phyloP scores from a whole-genome alignment of 805 yeast species.

The Kuraishia floccosa region DNA sequence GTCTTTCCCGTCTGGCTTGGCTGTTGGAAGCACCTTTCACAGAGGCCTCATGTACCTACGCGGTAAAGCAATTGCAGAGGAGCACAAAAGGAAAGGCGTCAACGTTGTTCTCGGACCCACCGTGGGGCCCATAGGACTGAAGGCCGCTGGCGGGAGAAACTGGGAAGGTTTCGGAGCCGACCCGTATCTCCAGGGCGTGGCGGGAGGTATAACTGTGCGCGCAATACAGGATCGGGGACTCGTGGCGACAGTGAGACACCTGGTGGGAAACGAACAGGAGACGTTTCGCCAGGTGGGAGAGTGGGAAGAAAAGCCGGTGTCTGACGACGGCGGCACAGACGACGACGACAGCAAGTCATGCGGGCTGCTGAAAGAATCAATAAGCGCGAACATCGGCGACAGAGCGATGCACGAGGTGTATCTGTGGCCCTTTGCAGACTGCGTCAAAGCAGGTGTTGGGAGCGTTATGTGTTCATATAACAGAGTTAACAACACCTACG shows the following conservation, averaged over 20 bases:
- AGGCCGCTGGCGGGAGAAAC: conserved; percentile 54
- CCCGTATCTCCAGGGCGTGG: conserved; percentile 47
- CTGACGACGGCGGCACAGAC: conserved; percentile 20
- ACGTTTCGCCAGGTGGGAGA: conserved; percentile 33
- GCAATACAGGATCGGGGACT: conserved; percentile 49
- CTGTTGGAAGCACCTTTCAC: conserved; percentile 49
- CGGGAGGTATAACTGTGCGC: conserved; percentile 37
- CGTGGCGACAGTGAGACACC: conserved; percentile 43
- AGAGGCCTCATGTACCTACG: conserved; percentile 36
- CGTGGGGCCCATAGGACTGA: conserved; percentile 49
- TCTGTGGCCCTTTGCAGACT: conserved; percentile 60
- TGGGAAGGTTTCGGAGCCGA: conserved; percentile 59
- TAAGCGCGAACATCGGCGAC: conserved; percentile 41
- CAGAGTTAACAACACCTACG: conserved; percentile 41
- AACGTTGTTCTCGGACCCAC: conserved; percentile 46
- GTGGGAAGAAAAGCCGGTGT: conserved; percentile 36
- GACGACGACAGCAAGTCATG: neutral
- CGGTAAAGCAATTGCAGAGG: conserved; percentile 47
- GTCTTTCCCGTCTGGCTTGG: conserved; percentile 46
- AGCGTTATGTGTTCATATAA: conserved; percentile 54
- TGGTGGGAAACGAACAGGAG: conserved; percentile 54
- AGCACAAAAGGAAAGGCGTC: conserved; percentile 41
- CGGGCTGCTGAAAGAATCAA: conserved; percentile 37
- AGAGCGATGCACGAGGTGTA: conserved; percentile 50
- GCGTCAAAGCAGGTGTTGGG: conserved; percentile 47